phyloP scores from a whole-genome alignment of 2,329 filamentous ascomycete species.

The Colletotrichum incanum region DNA sequence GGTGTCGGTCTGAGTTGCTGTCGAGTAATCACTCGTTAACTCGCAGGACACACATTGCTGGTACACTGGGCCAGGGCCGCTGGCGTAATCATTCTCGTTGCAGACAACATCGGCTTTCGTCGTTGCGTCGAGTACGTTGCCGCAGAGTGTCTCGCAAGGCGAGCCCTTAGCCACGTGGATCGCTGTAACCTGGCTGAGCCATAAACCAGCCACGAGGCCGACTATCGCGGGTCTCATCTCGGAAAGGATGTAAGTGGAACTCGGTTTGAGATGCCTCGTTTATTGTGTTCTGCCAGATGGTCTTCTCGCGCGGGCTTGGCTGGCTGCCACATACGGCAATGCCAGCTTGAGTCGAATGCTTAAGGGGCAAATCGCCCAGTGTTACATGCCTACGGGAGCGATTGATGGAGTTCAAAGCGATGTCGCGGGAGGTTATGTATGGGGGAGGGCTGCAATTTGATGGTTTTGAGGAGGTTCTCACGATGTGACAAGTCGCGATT shows the following conservation, averaged over 20 bases:
- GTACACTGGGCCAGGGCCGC: slow-evolving; percentile 64
- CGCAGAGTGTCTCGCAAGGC: slow-evolving; percentile 66
- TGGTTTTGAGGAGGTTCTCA: background rate
- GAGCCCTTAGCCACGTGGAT: slow-evolving; percentile 64
- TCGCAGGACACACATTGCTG: slow-evolving; percentile 69
- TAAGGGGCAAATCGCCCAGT: background rate
- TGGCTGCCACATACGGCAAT: no score
- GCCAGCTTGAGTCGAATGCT: no score
- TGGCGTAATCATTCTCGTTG: slow-evolving; percentile 56
- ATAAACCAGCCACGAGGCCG: slow-evolving; percentile 43
- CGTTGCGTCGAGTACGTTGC: slow-evolving; percentile 67
- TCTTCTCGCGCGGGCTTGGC: no score
- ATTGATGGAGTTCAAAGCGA: no score
- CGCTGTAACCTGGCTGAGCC: slow-evolving; percentile 47
- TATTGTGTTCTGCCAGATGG: no score
- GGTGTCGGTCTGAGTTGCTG: slow-evolving; percentile 65
- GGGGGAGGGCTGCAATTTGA: no score
- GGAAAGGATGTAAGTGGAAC: no score
- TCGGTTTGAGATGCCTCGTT: no score
- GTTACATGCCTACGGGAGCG: slow-evolving; percentile 31
- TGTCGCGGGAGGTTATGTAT: no score
- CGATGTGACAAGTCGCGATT: slow-evolving; percentile 24
- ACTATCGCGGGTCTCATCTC: no score
- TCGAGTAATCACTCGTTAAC: slow-evolving; percentile 63
- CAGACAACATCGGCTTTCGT: slow-evolving; percentile 65